Conservation (phyloP, 2,329 filamentous ascomycete species). For the Microsporum audouinii region DNA sequence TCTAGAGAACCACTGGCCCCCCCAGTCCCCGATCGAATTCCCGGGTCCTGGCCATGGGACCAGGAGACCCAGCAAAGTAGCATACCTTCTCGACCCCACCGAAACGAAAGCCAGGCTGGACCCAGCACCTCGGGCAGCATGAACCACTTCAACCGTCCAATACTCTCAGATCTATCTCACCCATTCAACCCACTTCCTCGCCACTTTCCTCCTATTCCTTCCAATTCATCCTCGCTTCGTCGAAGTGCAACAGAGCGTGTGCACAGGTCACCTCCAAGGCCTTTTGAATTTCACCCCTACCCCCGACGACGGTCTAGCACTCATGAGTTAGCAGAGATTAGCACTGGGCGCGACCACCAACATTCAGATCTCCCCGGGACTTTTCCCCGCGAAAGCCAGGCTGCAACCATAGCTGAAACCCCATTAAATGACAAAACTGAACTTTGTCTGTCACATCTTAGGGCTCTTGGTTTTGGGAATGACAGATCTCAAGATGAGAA, state of each 20-base stretch:
- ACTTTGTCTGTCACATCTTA: slow-evolving; percentile 30
- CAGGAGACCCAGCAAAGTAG: not conserved
- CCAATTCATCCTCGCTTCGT: not conserved
- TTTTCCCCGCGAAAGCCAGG: slow-evolving; percentile 17
- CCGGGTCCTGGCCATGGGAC: slow-evolving; percentile 10
- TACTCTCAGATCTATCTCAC: not conserved
- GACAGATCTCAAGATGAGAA: slow-evolving; percentile 25
- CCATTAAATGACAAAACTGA: slow-evolving; percentile 18
- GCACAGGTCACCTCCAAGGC: slow-evolving; percentile 5
- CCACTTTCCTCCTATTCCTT: not conserved
- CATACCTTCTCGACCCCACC: not conserved
- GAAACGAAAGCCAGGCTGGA: not conserved
- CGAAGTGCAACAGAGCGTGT: slow-evolving; percentile 4
- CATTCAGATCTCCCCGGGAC: slow-evolving; percentile 17
- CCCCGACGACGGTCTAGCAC: not conserved
- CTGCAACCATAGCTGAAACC: not conserved
- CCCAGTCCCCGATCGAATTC: slow-evolving; percentile 6
- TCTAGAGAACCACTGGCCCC: not conserved
- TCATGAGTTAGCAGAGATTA: slow-evolving; percentile 1
- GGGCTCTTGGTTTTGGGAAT: slow-evolving; percentile 32
- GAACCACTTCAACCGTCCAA: not conserved
- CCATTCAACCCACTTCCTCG: not conserved
- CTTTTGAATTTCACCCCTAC: not conserved
- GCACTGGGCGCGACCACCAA: not conserved
- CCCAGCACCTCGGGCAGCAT: not conserved